Base-by-base conservation (phyloP, 2,329 filamentous ascomycete genomes). In the Pseudopithomyces chartarum region DNA sequence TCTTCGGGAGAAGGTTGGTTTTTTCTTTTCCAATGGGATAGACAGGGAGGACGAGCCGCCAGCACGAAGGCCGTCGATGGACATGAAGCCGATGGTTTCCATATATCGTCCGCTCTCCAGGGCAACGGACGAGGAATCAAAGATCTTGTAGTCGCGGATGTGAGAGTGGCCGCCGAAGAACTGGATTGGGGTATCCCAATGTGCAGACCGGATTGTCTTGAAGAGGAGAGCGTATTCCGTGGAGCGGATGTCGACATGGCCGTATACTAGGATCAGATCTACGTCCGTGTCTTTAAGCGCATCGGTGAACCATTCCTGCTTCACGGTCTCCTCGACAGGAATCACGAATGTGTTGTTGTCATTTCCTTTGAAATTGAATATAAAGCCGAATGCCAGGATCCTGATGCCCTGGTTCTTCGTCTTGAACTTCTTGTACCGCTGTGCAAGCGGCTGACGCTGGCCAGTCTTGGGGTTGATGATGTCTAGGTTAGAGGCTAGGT, bases 81-180 rank as follows among this genome's bases (percentile, higher is more conserved):
- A 96, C 85, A 95, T 87, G 84, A 95, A 98, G 1, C 94, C 94
- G 48, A 98, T 88, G 0, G 94, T 97, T 79, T 98, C 94, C 81
- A 97, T 90, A 75, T 97, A 98, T 0, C 94, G 85, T 3, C 94
- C 94, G 65, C 91, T 95, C 39, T 92, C 92, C 5, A 98, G 80
- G 1, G 89, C 93, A 60, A 90, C 88, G 0, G 93, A 87, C 52
- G 87, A 88, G 38, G 84, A 84, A 74, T 97, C 94, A 67, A 91
- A 97, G 57, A 84, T 86, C 39, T 85, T 85, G 64, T 91, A 91
- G 71, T 97, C 92, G 8, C 94, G 87, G 45, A 97, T 91, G 71
- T 98, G 94, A 1, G 87, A 87, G 70, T 98, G 94, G 0, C 94
- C 94, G 8, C 91, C 94, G 59, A 98, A 95, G 76, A 97, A 92